Evolutionary conservation across 192 early-diverging fungal species (phyloP), one percentile per base, ranked within the genome.

Genomic region (Gonapodya prolifera): DNA sequence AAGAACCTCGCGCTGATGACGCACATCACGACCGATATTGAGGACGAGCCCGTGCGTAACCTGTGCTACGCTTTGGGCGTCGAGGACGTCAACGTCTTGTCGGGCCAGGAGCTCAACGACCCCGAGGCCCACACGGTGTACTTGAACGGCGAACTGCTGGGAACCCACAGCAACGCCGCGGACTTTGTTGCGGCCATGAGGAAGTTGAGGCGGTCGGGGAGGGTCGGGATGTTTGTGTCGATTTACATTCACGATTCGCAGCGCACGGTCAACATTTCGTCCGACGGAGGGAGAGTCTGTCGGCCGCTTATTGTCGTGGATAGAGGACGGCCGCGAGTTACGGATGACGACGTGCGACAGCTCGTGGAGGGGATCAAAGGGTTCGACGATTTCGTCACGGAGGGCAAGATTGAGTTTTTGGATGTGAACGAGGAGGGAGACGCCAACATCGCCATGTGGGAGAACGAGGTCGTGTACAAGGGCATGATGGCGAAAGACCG

Each of bases 391-490:
- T 93, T 99, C 77, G 87, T 99, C 77, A 85, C 84, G 0, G 86
- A 92, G 76, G 97, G 97, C 32, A 83, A 96, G 79, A 91, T 99
- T 69, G 97, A 97, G 84, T 99, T 95, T 80, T 84, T 99, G 45
- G 97, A 99, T 83, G 94, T 95, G 45, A 97, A 99, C 82, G 97
- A 99, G 85, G 96, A 96, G 83, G 95, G 92, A 79, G 97, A 99
- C 85, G 89, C 91, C n/a, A 90, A 92, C 80, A 96, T 98, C 86
- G 94, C 96, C 2, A 86, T 95, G 17, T 95, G 95, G 75, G 95
- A 96, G 78, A 81, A 83, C 1, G 94, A 97, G 76, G 91, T 99
- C 78, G 86, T 88, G 71, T 88, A 88, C 74, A 69, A 77, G 23
- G 75, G 70, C 77, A 30, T 17, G 77, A 78, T 34, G 79, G 76